Evolutionary conservation across 345 rosid species (phyloP), one percentile per base, ranked within the genome.

Genomic region (Sisymbrium irio): DNA sequence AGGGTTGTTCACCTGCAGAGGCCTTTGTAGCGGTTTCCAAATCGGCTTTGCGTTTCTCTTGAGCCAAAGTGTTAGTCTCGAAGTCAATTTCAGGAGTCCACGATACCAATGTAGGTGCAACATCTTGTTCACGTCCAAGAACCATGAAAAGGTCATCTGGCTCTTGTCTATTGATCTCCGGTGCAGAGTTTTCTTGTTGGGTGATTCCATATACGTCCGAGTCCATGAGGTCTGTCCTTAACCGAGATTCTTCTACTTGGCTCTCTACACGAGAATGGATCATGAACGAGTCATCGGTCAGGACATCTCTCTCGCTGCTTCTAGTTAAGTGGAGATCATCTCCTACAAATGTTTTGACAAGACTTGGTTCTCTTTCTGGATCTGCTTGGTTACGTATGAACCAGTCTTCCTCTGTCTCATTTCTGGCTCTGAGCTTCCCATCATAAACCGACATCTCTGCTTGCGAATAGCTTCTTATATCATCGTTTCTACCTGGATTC

Each of bases 111-210:
- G 73, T 76, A 55, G 76, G 76, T 37, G 86, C 84, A 13, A 75
- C 79, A 35, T 75, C 83, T 40, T 87, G 81, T 78, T 87, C 87
- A 47, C 90, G 92, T 63, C 87, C 93, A 67, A 87, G 88, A 75
- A 95, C 85, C 97, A 95, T 90, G 78, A 77, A 87, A 74, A 95
- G 97, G 54, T 95, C 99, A 83, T 95, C 97, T 65, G 97, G 99
- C 60, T 95, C 97, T 56, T 78, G 68, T 9, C 18, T 78, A 9
- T 67, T 74, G 61, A 62, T 65, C 45, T 88, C 88, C 0, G 72
- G 51, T 33, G 57, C 67, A 55, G 53, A 67, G 72, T 83, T 81
- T 67, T 81, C 88, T 19, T 79, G 68, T 71, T 67, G 83, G 62
- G 69, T 41, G 45, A 75, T 82, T 64, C 79, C 87, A 49, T 80